Evolutionary conservation across 2,329 filamentous ascomycete species (phyloP).

Genomic region (Dactylellina leptospora): DNA sequence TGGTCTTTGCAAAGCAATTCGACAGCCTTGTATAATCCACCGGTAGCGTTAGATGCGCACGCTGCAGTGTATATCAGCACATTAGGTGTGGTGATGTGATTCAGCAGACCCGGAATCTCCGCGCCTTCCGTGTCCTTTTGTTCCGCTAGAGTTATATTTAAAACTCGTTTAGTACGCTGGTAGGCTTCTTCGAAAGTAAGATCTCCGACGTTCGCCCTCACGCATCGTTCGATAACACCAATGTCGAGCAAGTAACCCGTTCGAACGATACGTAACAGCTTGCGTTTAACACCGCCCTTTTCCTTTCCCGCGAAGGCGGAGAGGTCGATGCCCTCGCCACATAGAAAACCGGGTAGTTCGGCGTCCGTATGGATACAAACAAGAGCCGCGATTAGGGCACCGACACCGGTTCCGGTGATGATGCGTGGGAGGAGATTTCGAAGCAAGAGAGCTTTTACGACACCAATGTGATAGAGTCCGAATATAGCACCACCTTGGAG

Average conservation of each 20-base stretch:
- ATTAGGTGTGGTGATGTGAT: conserved; percentile 91
- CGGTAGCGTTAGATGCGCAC: conserved; percentile 75
- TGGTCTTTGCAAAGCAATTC: conserved; percentile 81
- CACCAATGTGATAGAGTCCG: conserved; percentile 86
- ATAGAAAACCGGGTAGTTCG: conserved; percentile 79
- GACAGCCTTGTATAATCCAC: conserved; percentile 72
- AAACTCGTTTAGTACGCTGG: conserved; percentile 79
- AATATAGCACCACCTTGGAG: conserved; percentile 92
- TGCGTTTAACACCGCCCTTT: conserved; percentile 62
- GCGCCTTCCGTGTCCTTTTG: conserved; percentile 70
- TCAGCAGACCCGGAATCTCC: conserved; percentile 83
- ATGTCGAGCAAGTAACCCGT: conserved; percentile 88
- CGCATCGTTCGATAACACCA: conserved; percentile 80
- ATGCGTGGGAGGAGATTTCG: conserved; percentile 84
- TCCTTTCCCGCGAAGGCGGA: conserved; percentile 72
- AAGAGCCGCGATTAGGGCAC: conserved; percentile 85
- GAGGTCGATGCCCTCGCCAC: conserved; percentile 81
- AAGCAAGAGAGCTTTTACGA: conserved; percentile 85
- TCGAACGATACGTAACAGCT: conserved; percentile 73
- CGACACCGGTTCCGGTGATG: conserved; percentile 89
- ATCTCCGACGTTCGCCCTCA: conserved; percentile 84
- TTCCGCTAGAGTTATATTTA: conserved; percentile 86
- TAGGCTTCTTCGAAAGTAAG: conserved; percentile 94
- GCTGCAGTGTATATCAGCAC: conserved; percentile 85
- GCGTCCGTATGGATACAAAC: conserved; percentile 88